A percentile compares a stretch with the other conserved stretches of the same genome.
These are phyloP conservation scores for Lophium mytilinum DNA, from an alignment of 495 filamentous ascomycete genomes.

Conservation along the genomic window DNA sequence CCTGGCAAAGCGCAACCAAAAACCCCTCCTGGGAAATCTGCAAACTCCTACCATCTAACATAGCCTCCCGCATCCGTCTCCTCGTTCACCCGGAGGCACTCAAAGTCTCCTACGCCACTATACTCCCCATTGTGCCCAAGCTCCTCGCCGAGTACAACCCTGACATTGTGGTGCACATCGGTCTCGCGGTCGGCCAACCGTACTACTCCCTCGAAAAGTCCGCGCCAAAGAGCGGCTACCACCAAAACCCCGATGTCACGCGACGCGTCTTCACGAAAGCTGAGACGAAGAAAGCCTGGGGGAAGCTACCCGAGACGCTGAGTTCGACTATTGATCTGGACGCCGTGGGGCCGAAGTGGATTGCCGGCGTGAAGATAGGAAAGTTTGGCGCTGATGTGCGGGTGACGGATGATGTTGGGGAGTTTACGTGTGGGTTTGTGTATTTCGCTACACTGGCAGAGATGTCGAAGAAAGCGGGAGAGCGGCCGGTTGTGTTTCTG, in stretches of 20 bases:
- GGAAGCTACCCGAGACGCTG: slow-evolving; percentile 21
- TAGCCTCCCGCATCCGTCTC: slow-evolving; percentile 1
- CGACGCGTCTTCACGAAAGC: slow-evolving; percentile 24
- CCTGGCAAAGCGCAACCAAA: slow-evolving; percentile 2
- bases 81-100: slow-evolving; percentile 17
- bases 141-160: slow-evolving; percentile 23
- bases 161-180: slow-evolving; percentile 28
- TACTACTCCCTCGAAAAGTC: slow-evolving; percentile 27
- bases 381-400: slow-evolving; percentile 15
- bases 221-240: slow-evolving; percentile 28
- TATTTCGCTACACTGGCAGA: slow-evolving; percentile 24
- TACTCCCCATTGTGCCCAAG: slow-evolving; percentile 11
- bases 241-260: slow-evolving; percentile 26
- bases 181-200: slow-evolving; percentile 19
- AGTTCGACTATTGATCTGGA: slow-evolving; percentile 19
- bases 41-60: neutral
- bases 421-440: slow-evolving; percentile 31
- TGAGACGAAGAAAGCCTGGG: slow-evolving; percentile 27
- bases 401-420: slow-evolving; percentile 28
- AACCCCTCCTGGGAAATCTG: slow-evolving; percentile 19
- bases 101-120: slow-evolving; percentile 21
- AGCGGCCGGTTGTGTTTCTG: slow-evolving; percentile 14
- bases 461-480: slow-evolving; percentile 10
- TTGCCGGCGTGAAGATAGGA: slow-evolving; percentile 2
- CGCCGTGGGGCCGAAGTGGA: slow-evolving; percentile 6